A percentile compares a stretch with the other conserved stretches of the same genome.
Evolutionary conservation across 768 basidiomycete species (phyloP).

Genomic region (Boletus reticulatus): DNA sequence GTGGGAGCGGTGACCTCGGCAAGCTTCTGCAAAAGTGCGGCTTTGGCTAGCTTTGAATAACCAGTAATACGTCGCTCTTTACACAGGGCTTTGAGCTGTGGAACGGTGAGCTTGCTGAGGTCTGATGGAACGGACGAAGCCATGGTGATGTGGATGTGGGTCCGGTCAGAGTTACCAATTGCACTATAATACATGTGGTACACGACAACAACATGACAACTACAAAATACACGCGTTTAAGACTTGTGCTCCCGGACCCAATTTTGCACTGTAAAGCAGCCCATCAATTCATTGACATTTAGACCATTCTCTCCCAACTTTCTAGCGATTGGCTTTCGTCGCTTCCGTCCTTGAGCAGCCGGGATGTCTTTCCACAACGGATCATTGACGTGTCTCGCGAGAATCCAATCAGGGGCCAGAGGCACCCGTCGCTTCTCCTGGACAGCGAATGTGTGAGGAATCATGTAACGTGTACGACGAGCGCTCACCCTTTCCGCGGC

Average conservation of each 20-base stretch:
- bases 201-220: no score
- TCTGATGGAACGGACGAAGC: conserved; percentile 6
- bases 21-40: conserved; percentile 52
- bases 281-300: conserved; percentile 16
- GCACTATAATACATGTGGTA: no score
- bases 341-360: conserved; percentile 7
- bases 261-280: conserved; percentile 10
- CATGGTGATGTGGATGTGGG: conserved; percentile 6
- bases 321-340: conserved; percentile 12
- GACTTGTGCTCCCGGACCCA: conserved; percentile 16
- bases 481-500: conserved; percentile 15
- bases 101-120: conserved; percentile 47
- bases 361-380: conserved; percentile 13
- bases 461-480: background rate
- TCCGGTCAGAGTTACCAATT: background rate
- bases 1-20: background rate
- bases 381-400: conserved; percentile 16
- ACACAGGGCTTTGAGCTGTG: conserved; percentile 65
- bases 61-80: conserved; percentile 60
- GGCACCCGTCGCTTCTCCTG: conserved; percentile 14
- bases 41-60: conserved; percentile 67
- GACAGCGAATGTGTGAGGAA: background rate
- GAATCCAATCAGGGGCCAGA: conserved; percentile 27
- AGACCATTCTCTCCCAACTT: conserved; percentile 14
- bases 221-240: no score